These are phyloP conservation scores for Candida boleticola DNA, from an alignment of 805 yeast species.

Conservation along the genomic window DNA sequence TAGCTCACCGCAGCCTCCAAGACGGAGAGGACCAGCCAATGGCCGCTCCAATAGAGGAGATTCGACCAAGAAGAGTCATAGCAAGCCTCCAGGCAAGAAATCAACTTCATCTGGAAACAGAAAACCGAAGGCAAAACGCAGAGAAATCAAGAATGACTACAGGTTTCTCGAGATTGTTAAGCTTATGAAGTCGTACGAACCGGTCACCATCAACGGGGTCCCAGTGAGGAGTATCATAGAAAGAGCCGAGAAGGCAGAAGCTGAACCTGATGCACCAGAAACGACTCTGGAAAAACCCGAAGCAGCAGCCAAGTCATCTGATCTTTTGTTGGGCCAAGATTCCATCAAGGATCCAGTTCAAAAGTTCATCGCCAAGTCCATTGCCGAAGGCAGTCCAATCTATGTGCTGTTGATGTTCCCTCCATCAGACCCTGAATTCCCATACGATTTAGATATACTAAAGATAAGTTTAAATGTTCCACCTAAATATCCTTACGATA, in stretches of 20 bases:
- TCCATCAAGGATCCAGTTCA: slow-evolving; percentile 3
- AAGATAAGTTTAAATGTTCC: slow-evolving; percentile 57
- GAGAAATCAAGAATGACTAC: slow-evolving; percentile 17
- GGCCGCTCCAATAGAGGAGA: background rate
- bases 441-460: slow-evolving; percentile 57
- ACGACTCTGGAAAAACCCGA: background rate
- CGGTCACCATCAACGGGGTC: slow-evolving; percentile 38
- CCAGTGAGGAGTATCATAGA: slow-evolving; percentile 12
- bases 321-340: too few relatives aligned
- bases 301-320: background rate
- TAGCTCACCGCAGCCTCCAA: too few relatives aligned
- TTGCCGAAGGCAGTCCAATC: slow-evolving; percentile 12
- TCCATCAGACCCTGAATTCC: slow-evolving; percentile 75
- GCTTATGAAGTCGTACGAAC: slow-evolving; percentile 26
- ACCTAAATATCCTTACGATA: slow-evolving; percentile 46
- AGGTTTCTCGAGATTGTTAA: slow-evolving; percentile 32
- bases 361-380: background rate
- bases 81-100: too few relatives aligned
- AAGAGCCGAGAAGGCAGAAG: slow-evolving; percentile 6
- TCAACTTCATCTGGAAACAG: too few relatives aligned
- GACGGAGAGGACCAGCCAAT: too few relatives aligned
- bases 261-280: background rate
- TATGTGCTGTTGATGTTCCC: slow-evolving; percentile 44
- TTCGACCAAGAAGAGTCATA: background rate
- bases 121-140: slow-evolving; percentile 3